phyloP scores from a whole-genome alignment of 2,329 filamentous ascomycete genomes.

The Aspergillus nomiae region DNA sequence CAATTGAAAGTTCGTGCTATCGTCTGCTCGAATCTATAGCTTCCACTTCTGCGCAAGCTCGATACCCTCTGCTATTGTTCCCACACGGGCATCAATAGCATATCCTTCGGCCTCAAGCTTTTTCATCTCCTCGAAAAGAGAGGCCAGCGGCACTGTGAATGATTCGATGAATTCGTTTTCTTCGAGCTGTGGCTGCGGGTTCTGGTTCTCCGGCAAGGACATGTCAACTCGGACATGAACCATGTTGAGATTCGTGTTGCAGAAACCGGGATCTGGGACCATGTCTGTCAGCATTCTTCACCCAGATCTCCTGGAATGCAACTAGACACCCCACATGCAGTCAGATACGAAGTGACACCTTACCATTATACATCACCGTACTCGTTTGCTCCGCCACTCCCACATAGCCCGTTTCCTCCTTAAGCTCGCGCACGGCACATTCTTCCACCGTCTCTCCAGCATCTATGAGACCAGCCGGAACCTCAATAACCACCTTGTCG shows the following conservation, averaged over 20 bases:
- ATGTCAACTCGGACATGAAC: conserved; percentile 75
- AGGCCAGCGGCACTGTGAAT: conserved; percentile 66
- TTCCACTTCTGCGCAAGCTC: conserved; percentile 63
- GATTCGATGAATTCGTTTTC: conserved; percentile 83
- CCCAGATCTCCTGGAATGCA: not conserved
- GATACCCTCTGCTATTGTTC: conserved; percentile 76
- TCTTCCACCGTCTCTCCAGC: conserved; percentile 58
- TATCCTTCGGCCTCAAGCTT: conserved; percentile 69
- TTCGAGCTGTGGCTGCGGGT: conserved; percentile 70
- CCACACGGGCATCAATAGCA: conserved; percentile 77
- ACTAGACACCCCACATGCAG: not conserved
- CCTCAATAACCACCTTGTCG: conserved; percentile 60
- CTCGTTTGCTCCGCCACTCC: conserved; percentile 49
- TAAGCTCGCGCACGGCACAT: conserved; percentile 60
- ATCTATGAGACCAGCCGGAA: conserved; percentile 63
- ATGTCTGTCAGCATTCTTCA: not conserved
- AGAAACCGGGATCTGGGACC: conserved; percentile 50
- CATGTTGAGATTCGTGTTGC: conserved; percentile 54
- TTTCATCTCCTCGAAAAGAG: conserved; percentile 68
- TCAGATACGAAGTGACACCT: conserved; percentile 16
- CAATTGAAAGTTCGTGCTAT: not conserved
- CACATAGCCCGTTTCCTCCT: conserved; percentile 65
- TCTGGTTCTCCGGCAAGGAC: conserved; percentile 67
- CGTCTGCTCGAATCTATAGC: conserved; percentile 12
- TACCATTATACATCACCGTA: conserved; percentile 49